These are phyloP conservation scores for Epichloe coenophiala DNA, from an alignment of 2,329 filamentous ascomycete species.

Conservation along the genomic window DNA sequence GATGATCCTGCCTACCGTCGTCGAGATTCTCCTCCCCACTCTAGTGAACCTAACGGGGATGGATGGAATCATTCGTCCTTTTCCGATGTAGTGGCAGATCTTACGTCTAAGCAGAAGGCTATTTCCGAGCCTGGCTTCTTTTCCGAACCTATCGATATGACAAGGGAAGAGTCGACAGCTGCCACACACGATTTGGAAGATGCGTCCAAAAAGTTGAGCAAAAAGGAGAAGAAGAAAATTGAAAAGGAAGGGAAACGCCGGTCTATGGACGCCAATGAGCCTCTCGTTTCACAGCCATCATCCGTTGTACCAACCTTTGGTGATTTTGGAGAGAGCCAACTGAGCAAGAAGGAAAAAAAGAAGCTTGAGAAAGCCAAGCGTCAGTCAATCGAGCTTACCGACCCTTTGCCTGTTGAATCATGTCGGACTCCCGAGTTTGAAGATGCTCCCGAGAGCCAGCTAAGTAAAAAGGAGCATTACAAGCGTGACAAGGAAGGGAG, in stretches of 20 bases:
- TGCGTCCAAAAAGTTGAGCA: constrained; percentile 24
- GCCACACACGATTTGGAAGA: constrained; percentile 13
- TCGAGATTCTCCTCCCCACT: constrained; percentile 49
- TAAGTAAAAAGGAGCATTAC: constrained; percentile 22
- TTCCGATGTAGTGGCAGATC: constrained; percentile 32
- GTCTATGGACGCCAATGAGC: constrained; percentile 14
- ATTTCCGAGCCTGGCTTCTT: constrained; percentile 28
- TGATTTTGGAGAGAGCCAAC: constrained; percentile 13
- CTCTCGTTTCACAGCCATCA: neutral
- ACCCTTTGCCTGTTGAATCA: constrained; percentile 2
- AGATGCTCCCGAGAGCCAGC: constrained; percentile 13
- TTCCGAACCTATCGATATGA: constrained; percentile 34
- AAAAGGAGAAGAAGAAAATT: constrained; percentile 35
- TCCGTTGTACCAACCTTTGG: constrained; percentile 7
- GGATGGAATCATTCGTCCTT: constrained; percentile 35
- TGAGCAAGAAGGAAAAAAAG: constrained; percentile 36
- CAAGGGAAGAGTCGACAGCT: constrained; percentile 16
- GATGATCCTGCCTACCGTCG: constrained; percentile 49
- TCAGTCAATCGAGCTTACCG: constrained; percentile 5
- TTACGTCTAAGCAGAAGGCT: constrained; percentile 10
- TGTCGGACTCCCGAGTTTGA: constrained; percentile 9
- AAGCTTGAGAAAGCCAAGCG: constrained; percentile 26
- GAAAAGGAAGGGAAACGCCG: constrained; percentile 25
- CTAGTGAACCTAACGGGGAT: constrained; percentile 31
- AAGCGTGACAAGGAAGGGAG: constrained; percentile 28